Percentiles rank a stretch among this genome's conserved stretches.
Conservation (phyloP, 225 moss, liverwort and hornwort genomes). For the Pleurozium schreberi region DNA sequence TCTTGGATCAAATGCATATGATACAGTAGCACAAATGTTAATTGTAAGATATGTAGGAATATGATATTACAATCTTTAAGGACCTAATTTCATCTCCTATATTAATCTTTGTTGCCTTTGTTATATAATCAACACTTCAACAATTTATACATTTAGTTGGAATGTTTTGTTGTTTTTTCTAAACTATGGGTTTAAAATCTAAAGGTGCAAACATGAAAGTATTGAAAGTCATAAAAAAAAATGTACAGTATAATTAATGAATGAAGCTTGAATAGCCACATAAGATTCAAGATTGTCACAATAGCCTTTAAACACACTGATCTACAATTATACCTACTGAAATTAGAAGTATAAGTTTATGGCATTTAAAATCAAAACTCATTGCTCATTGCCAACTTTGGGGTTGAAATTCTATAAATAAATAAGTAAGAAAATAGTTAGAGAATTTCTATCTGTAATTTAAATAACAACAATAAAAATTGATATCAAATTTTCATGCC, state of each 20-base stretch:
- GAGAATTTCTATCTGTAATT: not conserved
- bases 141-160: not conserved
- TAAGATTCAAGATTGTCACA: not conserved
- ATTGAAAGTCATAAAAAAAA: not conserved
- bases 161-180: not conserved
- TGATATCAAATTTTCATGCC: not conserved
- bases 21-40: not conserved
- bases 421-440: not conserved
- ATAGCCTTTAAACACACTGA: not conserved
- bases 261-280: not conserved
- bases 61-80: not conserved
- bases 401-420: not conserved
- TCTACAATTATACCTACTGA: not conserved
- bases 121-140: not conserved
- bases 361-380: not conserved
- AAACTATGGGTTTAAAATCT: not conserved
- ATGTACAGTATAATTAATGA: not conserved
- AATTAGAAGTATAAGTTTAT: not conserved
- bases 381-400: not conserved
- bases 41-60: not conserved
- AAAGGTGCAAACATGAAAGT: not conserved
- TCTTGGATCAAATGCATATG: not conserved
- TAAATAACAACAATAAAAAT: not conserved
- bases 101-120: too few relatives aligned
- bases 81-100: not conserved